Conservation (phyloP, 1,284 basidiomycete genomes). For the Phylloporus sp. region DNA sequence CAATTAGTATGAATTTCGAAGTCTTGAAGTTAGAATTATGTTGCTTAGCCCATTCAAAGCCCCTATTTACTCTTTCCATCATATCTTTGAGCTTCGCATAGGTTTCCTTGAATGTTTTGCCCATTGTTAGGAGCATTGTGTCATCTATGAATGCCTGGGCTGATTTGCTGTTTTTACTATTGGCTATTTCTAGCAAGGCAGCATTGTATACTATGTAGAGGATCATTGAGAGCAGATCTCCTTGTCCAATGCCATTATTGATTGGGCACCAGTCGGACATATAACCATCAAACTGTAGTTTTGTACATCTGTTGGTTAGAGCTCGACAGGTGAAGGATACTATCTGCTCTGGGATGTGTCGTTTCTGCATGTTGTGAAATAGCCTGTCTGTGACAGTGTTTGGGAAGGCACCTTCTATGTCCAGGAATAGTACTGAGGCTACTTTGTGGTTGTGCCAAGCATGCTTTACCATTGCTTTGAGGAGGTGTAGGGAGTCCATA, state of each 20-base stretch:
- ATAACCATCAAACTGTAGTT: neutral
- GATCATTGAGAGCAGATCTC: neutral
- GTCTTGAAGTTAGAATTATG: neutral
- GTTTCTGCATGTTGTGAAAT: neutral
- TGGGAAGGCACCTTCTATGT: neutral
- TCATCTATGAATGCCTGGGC: neutral
- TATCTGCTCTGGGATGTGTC: neutral
- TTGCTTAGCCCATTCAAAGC: neutral
- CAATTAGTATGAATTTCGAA: neutral
- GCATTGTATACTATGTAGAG: neutral
- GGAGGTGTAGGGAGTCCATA: neutral
- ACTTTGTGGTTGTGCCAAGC: neutral
- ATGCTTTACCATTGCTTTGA: neutral
- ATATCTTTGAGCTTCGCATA: neutral
- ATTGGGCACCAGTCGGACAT: neutral
- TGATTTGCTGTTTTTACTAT: neutral
- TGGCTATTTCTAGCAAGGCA: neutral
- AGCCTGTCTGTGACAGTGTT: neutral
- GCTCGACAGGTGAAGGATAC: neutral
- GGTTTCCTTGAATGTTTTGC: neutral
- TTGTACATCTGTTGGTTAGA: neutral
- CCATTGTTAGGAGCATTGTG: neutral
- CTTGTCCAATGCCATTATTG: conserved; percentile 1
- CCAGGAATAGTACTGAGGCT: neutral
- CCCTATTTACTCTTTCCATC: neutral